These are phyloP conservation scores for Lachancea sp. DNA, from an alignment of 805 yeast genomes.

Conservation along the genomic window DNA sequence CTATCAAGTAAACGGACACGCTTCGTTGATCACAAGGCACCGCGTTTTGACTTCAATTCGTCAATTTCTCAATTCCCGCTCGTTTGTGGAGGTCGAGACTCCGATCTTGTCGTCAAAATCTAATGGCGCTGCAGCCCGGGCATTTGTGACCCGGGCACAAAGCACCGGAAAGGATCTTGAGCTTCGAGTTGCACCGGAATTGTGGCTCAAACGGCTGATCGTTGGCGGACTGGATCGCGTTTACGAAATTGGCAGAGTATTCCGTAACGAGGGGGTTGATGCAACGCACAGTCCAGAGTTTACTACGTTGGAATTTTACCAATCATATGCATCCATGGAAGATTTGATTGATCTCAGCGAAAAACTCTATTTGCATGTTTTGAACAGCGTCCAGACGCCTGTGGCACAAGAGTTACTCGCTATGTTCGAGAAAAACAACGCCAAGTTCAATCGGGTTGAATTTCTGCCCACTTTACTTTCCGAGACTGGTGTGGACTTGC, in stretches of 20 bases:
- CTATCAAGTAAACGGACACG: constrained; percentile 52
- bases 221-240: constrained; percentile 82
- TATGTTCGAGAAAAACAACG: constrained; percentile 13
- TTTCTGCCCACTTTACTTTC: constrained; percentile 26
- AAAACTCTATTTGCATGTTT: constrained; percentile 41
- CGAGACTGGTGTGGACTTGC: constrained; percentile 19
- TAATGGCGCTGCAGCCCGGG: constrained; percentile 91
- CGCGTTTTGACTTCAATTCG: constrained; percentile 52
- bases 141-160: constrained; percentile 54
- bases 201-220: constrained; percentile 82
- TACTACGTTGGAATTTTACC: constrained; percentile 84
- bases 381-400: constrained; percentile 26
- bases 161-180: constrained; percentile 38
- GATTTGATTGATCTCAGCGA: constrained; percentile 65
- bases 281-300: constrained; percentile 93
- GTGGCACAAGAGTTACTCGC: constrained; percentile 7
- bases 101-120: constrained; percentile 70
- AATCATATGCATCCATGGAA: constrained; percentile 57
- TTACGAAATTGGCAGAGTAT: constrained; percentile 78
- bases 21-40: constrained; percentile 46
- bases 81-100: constrained; percentile 79
- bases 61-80: constrained; percentile 44
- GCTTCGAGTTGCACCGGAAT: constrained; percentile 87
- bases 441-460: constrained; percentile 29
- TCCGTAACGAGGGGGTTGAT: constrained; percentile 91